Evolutionary conservation across 2,329 filamentous ascomycete genomes (phyloP).

Genomic region (Aspergillus versicolor): DNA sequence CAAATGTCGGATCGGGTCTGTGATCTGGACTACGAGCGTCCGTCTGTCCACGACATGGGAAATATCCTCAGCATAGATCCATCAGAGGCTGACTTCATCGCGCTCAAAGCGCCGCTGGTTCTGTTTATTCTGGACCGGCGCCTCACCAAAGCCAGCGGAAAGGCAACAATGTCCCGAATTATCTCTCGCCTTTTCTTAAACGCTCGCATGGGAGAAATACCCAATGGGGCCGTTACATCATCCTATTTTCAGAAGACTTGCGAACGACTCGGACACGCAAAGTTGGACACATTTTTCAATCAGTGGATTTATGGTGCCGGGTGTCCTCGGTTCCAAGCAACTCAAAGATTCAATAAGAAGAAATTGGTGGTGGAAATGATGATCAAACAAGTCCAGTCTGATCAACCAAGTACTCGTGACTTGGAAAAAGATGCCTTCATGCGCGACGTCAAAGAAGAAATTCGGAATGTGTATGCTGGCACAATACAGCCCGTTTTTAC

Average conservation of each 20-base stretch:
- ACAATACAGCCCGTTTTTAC: constrained; percentile 79
- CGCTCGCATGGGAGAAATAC: constrained; percentile 76
- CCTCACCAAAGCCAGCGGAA: constrained; percentile 82
- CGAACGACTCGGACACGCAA: constrained; percentile 83
- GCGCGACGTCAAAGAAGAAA: constrained; percentile 78
- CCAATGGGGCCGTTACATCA: constrained; percentile 68
- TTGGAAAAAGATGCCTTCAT: constrained; percentile 76
- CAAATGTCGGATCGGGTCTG: constrained; percentile 77
- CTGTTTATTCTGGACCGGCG: constrained; percentile 92
- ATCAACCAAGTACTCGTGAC: constrained; percentile 55
- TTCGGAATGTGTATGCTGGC: constrained; percentile 66
- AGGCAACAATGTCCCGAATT: constrained; percentile 78
- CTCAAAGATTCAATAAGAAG: constrained; percentile 96
- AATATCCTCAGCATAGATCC: constrained; percentile 73
- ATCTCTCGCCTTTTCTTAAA: constrained; percentile 83
- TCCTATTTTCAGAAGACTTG: constrained; percentile 78
- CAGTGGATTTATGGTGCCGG: constrained; percentile 91
- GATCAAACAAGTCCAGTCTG: constrained; percentile 71
- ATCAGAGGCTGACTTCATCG: constrained; percentile 87
- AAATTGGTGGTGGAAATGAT: constrained; percentile 90
- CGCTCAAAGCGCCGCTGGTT: constrained; percentile 84
- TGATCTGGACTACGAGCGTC: constrained; percentile 75
- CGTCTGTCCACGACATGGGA: constrained; percentile 79
- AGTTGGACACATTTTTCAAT: constrained; percentile 85
- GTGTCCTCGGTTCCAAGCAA: constrained; percentile 82